Percentiles rank a stretch among this genome's conserved stretches.
Evolutionary conservation across 495 filamentous ascomycete genomes (phyloP).

Genomic region (Neurospora sp.): DNA sequence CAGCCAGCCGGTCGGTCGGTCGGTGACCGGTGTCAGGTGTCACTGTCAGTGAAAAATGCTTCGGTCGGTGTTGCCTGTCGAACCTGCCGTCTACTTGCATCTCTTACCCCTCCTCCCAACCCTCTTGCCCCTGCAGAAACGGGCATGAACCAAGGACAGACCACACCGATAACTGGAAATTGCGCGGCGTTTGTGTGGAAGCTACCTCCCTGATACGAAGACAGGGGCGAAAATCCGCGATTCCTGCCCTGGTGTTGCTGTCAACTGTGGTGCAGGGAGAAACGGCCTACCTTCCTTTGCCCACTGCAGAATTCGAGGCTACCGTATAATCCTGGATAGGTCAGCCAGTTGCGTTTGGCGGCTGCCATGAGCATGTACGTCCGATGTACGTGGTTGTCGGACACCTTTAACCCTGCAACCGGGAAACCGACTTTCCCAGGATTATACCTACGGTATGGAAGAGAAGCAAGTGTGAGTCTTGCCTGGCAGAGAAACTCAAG

Average conservation of each 20-base stretch:
- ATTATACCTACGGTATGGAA: background rate
- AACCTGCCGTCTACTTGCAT: background rate
- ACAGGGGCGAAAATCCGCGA: background rate
- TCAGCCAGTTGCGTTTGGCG: too few species aligned
- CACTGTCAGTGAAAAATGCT: background rate
- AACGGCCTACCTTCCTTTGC: background rate
- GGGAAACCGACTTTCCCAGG: too few species aligned
- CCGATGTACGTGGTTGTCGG: too few species aligned
- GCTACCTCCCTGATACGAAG: background rate
- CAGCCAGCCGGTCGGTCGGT: background rate
- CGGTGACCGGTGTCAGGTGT: background rate
- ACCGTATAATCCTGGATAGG: too few species aligned
- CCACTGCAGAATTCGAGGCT: background rate
- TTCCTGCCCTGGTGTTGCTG: background rate
- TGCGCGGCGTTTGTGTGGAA: background rate
- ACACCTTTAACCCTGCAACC: too few species aligned
- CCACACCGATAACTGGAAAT: background rate
- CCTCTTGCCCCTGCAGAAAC: background rate
- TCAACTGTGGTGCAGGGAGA: too few species aligned
- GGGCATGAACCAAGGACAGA: background rate
- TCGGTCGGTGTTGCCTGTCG: background rate
- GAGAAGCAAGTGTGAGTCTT: background rate
- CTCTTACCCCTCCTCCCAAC: background rate
- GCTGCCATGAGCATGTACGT: too few species aligned
- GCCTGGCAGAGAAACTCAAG: background rate